These are phyloP conservation scores for Metschnikowia borealis DNA, from an alignment of 805 yeast species.

Conservation along the genomic window DNA sequence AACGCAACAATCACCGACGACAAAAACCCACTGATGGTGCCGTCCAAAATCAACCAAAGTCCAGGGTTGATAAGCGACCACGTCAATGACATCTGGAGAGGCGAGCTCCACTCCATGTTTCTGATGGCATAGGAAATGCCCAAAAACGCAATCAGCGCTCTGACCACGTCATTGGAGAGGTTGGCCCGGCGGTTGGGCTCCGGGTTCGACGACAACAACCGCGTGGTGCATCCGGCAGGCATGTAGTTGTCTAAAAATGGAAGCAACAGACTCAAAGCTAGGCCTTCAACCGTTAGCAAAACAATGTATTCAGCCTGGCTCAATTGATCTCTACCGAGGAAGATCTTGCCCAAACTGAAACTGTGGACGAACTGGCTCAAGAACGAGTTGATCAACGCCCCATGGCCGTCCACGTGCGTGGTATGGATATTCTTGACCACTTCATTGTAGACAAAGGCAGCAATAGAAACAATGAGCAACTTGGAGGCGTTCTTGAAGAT, in stretches of 20 bases:
- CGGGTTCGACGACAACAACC: conserved; percentile 40
- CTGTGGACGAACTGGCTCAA: conserved; percentile 24
- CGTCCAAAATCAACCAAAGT: conserved; percentile 64
- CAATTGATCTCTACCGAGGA: conserved; percentile 2
- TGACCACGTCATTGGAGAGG: conserved; percentile 33
- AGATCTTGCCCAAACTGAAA: conserved; percentile 18
- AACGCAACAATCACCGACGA: conserved; percentile 32
- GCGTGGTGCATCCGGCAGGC: conserved; percentile 26
- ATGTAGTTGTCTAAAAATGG: conserved; percentile 41
- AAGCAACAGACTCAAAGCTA: conserved; percentile 52
- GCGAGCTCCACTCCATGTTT: conserved; percentile 63
- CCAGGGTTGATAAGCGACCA: conserved; percentile 64
- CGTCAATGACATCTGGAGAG: conserved; percentile 58
- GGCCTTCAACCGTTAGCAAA: conserved; percentile 44
- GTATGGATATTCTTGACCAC: conserved; percentile 50
- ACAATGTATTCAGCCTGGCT: conserved; percentile 13
- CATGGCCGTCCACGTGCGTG: conserved; percentile 43
- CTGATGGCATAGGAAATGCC: conserved; percentile 72
- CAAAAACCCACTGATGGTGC: conserved; percentile 50
- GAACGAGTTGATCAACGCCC: conserved; percentile 39
- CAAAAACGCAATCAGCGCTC: conserved; percentile 55
- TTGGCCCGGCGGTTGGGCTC: conserved; percentile 28
- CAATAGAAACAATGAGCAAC: conserved; percentile 29
- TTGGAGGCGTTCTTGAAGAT: conserved; percentile 12
- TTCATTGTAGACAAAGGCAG: conserved; percentile 53